Evolutionary conservation across 192 early-diverging fungal genomes (phyloP), one percentile per base, ranked within the genome.

Genomic region (Diversispora eburnea): DNA sequence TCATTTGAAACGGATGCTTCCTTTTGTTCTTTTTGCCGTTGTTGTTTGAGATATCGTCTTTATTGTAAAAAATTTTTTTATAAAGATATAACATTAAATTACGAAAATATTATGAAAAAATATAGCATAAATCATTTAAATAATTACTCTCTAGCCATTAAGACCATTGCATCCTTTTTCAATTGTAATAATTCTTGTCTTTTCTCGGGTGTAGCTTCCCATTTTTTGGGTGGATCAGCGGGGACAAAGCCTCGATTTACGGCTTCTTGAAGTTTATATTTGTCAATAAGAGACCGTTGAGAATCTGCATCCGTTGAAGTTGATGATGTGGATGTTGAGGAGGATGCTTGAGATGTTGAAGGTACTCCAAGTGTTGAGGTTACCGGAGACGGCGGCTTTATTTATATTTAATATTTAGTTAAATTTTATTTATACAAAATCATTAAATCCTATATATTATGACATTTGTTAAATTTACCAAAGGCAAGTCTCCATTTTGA

Each of bases 81-180:
- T 33, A 33, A 33, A 33, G 25, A 33, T 33, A 33, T 33, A 0
- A 33, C 2, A 2, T 33, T 33, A 33, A 33, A 33, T 33, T 33
- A 33, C 25, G 25, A 33, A 33, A 33, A 33, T 33, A 33, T 33
- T 33, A 33, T 33, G 25, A 1, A 33, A 33, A 33, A 33, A 33
- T 33, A 33, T 33, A 54, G 3, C n/a, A 54, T 22, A 79, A 20
- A 43, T 54, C 12, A 54, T 17, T 4, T 52, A 60, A 56, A 33
- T 39, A 78, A 85, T 72, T 86, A 90, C 88, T 86, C 84, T 78
- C 88, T 87, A 33, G 90, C 90, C 74, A 89, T 86, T 33, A 86
- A 70, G 19, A 91, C 78, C 90, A 91, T 91, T 57, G 78, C 83
- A 67, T 89, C 88, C 76, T 91, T 91, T 70, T 88, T 83, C 43